These are phyloP conservation scores for Haematococcus sp. DNA, from an alignment of 139 green algal species.

Conservation along the genomic window DNA sequence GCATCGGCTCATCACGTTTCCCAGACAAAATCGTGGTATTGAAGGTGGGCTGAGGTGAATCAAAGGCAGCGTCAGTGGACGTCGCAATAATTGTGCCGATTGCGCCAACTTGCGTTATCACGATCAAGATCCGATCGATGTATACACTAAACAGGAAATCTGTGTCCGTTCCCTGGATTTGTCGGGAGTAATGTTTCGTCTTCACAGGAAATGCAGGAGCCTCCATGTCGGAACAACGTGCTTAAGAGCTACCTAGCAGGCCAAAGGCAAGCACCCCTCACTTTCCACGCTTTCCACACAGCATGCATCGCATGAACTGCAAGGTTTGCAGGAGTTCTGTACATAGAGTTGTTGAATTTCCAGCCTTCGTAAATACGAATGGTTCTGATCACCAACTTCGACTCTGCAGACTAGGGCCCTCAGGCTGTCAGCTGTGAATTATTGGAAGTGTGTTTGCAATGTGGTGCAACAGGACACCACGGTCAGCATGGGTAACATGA, in stretches of 20 bases:
- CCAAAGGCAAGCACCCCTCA: too few relatives aligned
- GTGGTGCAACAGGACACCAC: too few relatives aligned
- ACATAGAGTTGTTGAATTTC: too few relatives aligned
- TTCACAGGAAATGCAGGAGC: conserved; percentile 23
- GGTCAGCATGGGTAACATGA: too few relatives aligned
- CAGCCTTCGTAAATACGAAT: too few relatives aligned
- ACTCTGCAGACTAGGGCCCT: too few relatives aligned
- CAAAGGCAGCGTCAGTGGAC: neutral
- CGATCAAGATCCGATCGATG: conserved; percentile 33
- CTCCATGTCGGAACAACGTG: too few relatives aligned
- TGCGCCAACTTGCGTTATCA: conserved; percentile 44
- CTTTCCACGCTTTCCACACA: neutral
- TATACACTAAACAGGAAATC: conserved; percentile 45
- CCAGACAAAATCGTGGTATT: conserved; percentile 37
- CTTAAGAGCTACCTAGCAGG: too few relatives aligned
- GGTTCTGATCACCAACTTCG: too few relatives aligned
- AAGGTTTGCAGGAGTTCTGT: too few relatives aligned
- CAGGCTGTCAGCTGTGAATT: too few relatives aligned
- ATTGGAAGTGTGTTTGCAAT: too few relatives aligned
- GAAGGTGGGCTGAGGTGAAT: conserved; percentile 33
- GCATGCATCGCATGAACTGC: neutral
- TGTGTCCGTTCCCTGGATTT: conserved; percentile 27
- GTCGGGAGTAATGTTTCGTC: conserved; percentile 21
- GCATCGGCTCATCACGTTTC: conserved; percentile 37
- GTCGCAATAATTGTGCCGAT: conserved; percentile 40